These are phyloP conservation scores for Lodderomyces elongisporus DNA, from an alignment of 1,139 yeast genomes.

Conservation along the genomic window DNA sequence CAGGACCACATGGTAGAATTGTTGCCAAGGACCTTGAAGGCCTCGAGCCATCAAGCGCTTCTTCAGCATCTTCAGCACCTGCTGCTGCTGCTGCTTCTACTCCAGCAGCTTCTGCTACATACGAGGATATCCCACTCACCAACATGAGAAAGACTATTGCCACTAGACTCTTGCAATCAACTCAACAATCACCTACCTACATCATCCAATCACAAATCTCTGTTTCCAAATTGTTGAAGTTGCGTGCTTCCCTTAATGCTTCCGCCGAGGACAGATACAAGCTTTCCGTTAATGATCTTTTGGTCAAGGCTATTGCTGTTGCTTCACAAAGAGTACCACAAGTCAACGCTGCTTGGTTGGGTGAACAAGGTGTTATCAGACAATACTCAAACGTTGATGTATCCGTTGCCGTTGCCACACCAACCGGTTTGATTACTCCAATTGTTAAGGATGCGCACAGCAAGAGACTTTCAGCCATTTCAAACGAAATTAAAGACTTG, in stretches of 20 bases:
- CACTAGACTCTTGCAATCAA: constrained; percentile 78
- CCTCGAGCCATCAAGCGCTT: constrained; percentile 35
- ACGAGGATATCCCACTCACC: constrained; percentile 80
- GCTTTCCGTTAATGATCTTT: constrained; percentile 88
- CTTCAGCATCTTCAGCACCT: constrained; percentile 30
- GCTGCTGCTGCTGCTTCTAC: constrained; percentile 45
- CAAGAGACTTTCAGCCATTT: constrained; percentile 80
- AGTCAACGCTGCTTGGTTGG: constrained; percentile 93
- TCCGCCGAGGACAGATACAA: constrained; percentile 83
- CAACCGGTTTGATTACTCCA: constrained; percentile 95
- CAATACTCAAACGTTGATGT: constrained; percentile 90
- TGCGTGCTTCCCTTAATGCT: constrained; percentile 85
- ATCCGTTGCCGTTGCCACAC: constrained; percentile 98
- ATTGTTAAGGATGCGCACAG: constrained; percentile 83
- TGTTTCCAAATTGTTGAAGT: constrained; percentile 84
- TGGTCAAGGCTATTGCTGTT: constrained; percentile 88
- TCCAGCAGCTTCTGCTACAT: constrained; percentile 52
- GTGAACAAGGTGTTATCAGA: constrained; percentile 83
- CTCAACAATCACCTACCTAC: constrained; percentile 85
- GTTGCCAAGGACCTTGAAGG: constrained; percentile 84
- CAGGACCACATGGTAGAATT: constrained; percentile 95
- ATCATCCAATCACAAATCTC: constrained; percentile 83
- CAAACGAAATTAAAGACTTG: constrained; percentile 80
- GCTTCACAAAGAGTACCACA: constrained; percentile 91
- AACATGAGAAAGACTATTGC: constrained; percentile 95